Evolutionary conservation across 2,329 filamentous ascomycete genomes (phyloP), one percentile per base, ranked within the genome.

Genomic region (Dothideomycetes sp.): DNA sequence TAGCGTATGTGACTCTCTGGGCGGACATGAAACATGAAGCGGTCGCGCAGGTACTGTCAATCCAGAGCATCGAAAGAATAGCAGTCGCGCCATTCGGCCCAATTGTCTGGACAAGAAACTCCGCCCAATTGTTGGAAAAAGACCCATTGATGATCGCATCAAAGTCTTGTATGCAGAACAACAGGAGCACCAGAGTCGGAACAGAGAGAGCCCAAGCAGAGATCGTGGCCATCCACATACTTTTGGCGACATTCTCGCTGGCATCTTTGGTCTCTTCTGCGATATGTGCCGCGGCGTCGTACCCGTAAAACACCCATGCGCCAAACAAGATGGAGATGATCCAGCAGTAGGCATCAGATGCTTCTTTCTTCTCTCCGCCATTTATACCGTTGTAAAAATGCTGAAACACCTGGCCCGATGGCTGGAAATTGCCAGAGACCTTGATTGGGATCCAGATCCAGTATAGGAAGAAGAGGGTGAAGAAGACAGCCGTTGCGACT

Each of bases 141-240:
- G 49, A 46, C 4, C 50, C 60, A 2, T 47, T 47, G 22, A 61
- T 52, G 40, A 64, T 59, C 11, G 52, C 56, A 5, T 61, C 54
- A 32, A 64, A 62, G 41, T 63, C 58, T 47, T 62, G 60, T 37
- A 63, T 56, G 46, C 59, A 63, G 49, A 62, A 62, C 3, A 64
- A 51, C n/a, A 63, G 50, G 9, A 63, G 48, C 31, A 62, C 55
- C 5, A 64, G 49, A 1, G 58, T 61, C 31, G 60, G 60, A 3
- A 64, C 45, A 2, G 60, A 63, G 19, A 62, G 42, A 5, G 60
- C 4, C 58, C 58, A 62, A 4, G 58, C 49, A 2, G 53, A 57
- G 12, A 61, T 46, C 1, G 59, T 62, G 5, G 53, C 52, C 42
- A 53, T 52, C 54, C 58, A 63, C 53, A 64, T 64, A 12, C 60